These are phyloP conservation scores for Pseudogymnoascus sp. DNA, from an alignment of 2,329 filamentous ascomycete species.

Conservation along the genomic window DNA sequence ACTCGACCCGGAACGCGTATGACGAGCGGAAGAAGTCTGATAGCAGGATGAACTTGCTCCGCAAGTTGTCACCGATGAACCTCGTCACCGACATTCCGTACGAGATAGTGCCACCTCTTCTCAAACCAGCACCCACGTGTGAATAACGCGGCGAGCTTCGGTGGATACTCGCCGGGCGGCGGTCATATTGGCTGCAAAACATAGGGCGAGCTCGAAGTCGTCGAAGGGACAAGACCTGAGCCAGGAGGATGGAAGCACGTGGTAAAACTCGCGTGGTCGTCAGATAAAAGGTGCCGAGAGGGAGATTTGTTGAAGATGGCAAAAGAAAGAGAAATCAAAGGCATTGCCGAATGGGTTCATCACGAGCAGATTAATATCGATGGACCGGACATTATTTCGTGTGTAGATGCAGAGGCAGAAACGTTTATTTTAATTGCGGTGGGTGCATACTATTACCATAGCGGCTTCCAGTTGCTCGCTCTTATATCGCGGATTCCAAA, in stretches of 20 bases:
- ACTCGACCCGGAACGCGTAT: background rate
- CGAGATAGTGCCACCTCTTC: background rate
- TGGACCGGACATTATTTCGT: slow-evolving; percentile 21
- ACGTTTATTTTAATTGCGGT: too few relatives aligned
- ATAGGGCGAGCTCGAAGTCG: too few relatives aligned
- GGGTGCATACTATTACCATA: too few relatives aligned
- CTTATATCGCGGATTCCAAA: too few relatives aligned
- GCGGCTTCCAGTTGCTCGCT: too few relatives aligned
- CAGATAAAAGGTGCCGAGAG: slow-evolving; percentile 26
- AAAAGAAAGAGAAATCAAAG: slow-evolving; percentile 19
- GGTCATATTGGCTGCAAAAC: too few relatives aligned
- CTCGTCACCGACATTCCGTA: slow-evolving; percentile 5
- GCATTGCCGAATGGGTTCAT: slow-evolving; percentile 27
- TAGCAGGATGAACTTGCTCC: background rate
- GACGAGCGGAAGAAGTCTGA: background rate
- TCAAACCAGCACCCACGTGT: background rate
- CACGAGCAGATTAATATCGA: slow-evolving; percentile 25
- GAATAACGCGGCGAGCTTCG: background rate
- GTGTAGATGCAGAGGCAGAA: too few relatives aligned
- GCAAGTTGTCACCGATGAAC: background rate
- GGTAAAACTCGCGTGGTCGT: slow-evolving; percentile 32
- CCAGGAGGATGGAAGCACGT: slow-evolving; percentile 23
- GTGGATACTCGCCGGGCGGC: background rate
- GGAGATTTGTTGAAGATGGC: slow-evolving; percentile 12
- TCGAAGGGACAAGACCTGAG: slow-evolving; percentile 14